These are phyloP conservation scores for Pythium brassicae DNA, from an alignment of 352 stramenopile genomes.

Conservation along the genomic window DNA sequence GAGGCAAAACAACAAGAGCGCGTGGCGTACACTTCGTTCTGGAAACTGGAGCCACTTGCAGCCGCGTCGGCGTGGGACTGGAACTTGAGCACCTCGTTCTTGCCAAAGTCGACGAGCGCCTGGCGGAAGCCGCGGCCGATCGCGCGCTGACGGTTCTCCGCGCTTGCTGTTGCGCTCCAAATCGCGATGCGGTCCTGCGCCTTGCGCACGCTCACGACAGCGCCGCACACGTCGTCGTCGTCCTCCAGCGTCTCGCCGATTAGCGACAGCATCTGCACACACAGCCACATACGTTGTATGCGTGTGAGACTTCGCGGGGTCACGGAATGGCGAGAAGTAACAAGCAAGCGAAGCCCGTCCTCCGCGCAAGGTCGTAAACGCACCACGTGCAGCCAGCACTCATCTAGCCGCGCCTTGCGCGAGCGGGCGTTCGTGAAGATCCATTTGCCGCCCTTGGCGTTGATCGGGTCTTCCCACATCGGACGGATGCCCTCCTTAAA, in stretches of 20 bases:
- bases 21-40: conserved; percentile 85
- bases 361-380: neutral
- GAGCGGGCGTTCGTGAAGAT: conserved; percentile 95
- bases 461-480: conserved; percentile 97
- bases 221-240: conserved; percentile 93
- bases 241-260: conserved; percentile 95
- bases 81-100: conserved; percentile 88
- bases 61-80: conserved; percentile 85
- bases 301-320: neutral
- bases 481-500: conserved; percentile 96
- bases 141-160: conserved; percentile 69
- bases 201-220: conserved; percentile 95
- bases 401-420: conserved; percentile 89
- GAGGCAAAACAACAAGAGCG: conserved; percentile 14
- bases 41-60: conserved; percentile 86
- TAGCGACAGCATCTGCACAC: conserved; percentile 87
- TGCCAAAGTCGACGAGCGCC: conserved; percentile 77
- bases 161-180: conserved; percentile 87
- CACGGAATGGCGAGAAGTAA: neutral
- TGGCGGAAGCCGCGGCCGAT: conserved; percentile 80
- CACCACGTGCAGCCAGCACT: conserved; percentile 96
- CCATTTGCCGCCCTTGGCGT: conserved; percentile 95
- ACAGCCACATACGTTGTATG: neutral
- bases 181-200: conserved; percentile 94
- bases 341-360: no score